These are phyloP conservation scores for Neofusicoccum sp. DNA, from an alignment of 2,329 filamentous ascomycete species.

Conservation along the genomic window DNA sequence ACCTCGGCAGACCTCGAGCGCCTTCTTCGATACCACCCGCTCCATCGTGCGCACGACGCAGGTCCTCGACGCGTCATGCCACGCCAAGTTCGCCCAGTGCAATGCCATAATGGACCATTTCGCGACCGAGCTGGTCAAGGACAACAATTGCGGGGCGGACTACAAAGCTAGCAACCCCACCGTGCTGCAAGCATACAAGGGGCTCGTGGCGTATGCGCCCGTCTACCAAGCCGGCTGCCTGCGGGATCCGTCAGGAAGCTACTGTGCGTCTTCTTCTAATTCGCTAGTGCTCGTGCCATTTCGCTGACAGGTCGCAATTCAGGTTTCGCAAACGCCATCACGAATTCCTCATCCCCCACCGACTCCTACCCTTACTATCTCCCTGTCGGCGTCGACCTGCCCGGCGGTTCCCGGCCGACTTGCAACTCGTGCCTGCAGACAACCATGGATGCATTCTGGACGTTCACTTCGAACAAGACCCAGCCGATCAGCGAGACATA, in stretches of 20 bases:
- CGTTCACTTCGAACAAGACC: constrained; percentile 65
- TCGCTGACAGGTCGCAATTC: constrained; percentile 7
- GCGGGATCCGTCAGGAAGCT: constrained; percentile 63
- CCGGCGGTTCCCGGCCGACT: constrained; percentile 65
- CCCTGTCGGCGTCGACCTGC: constrained; percentile 73
- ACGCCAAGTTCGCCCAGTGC: constrained; percentile 68
- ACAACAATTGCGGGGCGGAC: constrained; percentile 72
- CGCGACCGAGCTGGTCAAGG: constrained; percentile 64
- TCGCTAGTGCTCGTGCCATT: constrained; percentile 21
- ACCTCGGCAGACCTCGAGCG: constrained; percentile 68
- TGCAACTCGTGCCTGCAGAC: constrained; percentile 77
- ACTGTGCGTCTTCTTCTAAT: constrained; percentile 59
- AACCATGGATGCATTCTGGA: constrained; percentile 80
- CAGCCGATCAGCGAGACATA: constrained; percentile 73
- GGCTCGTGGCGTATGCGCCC: constrained; percentile 74
- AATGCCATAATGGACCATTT: constrained; percentile 64
- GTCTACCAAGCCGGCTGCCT: constrained; percentile 83
- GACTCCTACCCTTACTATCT: constrained; percentile 85
- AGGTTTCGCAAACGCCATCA: constrained; percentile 79
- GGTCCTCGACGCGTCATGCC: constrained; percentile 78
- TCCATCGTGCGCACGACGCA: constrained; percentile 72
- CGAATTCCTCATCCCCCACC: constrained; percentile 66
- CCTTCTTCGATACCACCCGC: constrained; percentile 79
- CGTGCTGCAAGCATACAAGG: constrained; percentile 74
- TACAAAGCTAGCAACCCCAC: constrained; percentile 67